Conservation (phyloP, 768 basidiomycete genomes). For the Terana coerulea region DNA sequence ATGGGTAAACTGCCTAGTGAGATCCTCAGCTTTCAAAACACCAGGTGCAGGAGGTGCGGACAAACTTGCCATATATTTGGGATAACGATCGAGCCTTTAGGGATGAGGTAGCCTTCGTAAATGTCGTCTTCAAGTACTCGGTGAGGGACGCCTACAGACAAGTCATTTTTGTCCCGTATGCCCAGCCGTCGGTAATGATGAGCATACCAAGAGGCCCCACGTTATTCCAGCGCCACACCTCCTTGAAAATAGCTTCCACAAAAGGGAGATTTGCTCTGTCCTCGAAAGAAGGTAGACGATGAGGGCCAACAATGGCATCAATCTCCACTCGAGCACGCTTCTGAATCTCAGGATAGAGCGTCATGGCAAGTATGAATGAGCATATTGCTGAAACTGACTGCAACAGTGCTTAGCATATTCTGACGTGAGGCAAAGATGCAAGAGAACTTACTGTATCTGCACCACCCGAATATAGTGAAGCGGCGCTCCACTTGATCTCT, state of each 20-base stretch:
- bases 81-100: constrained; percentile 30
- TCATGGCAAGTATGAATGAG: constrained; percentile 12
- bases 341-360: constrained; percentile 17
- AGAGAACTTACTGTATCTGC: constrained; percentile 34
- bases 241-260: constrained; percentile 19
- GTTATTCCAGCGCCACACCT: constrained; percentile 32
- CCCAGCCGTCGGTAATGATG: neutral
- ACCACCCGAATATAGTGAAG: constrained; percentile 27
- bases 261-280: constrained; percentile 9
- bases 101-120: constrained; percentile 30
- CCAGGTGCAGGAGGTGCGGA: neutral
- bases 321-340: constrained; percentile 17
- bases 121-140: constrained; percentile 29
- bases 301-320: constrained; percentile 13
- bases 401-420: neutral
- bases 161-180: neutral
- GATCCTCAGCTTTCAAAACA: neutral
- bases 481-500: constrained; percentile 59
- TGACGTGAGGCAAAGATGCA: neutral
- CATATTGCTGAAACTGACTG: constrained; percentile 9
- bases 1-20: constrained; percentile 20
- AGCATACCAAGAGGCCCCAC: neutral
- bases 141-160: constrained; percentile 27
- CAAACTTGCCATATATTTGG: constrained; percentile 30
- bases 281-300: constrained; percentile 6